Percentiles rank a stretch among this genome's conserved stretches.
phyloP scores from a whole-genome alignment of 2,329 filamentous ascomycete genomes.

The Fusarium hostae region DNA sequence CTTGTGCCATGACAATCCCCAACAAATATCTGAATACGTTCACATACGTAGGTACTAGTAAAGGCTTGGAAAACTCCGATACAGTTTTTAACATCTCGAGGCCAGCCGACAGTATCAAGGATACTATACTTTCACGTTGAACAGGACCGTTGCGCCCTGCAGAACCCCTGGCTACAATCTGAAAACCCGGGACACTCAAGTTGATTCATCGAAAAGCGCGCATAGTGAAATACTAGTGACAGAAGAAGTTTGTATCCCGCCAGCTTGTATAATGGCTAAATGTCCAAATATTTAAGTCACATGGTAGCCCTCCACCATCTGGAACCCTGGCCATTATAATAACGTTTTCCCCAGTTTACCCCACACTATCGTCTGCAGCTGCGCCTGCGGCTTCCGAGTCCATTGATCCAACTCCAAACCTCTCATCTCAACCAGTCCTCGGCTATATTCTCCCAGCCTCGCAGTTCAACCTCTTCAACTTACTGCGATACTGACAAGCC shows the following conservation, averaged over 20 bases:
- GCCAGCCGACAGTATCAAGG: neutral
- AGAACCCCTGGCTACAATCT: neutral
- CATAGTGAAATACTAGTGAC: neutral
- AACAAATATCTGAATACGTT: neutral
- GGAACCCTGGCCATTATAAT: slow-evolving; percentile 17
- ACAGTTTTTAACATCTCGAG: neutral
- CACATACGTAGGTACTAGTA: neutral
- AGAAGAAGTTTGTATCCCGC: neutral
- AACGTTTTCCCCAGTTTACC: slow-evolving; percentile 40
- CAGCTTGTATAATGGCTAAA: neutral
- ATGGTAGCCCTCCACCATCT: neutral
- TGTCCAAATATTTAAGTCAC: neutral
- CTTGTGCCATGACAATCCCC: neutral
- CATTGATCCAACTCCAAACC: slow-evolving; percentile 23
- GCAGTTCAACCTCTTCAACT: neutral
- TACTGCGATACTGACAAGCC: neutral
- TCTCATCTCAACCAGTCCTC: slow-evolving; percentile 21
- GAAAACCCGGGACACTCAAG: neutral
- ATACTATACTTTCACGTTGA: neutral
- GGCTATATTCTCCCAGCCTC: slow-evolving; percentile 28
- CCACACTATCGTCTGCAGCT: slow-evolving; percentile 35
- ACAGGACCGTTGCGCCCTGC: neutral
- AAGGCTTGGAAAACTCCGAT: neutral
- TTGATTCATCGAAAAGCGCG: neutral
- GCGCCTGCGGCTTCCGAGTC: slow-evolving; percentile 15